These are phyloP conservation scores for Begonia fuchsioides DNA, from an alignment of 306 rosid species.

Conservation along the genomic window DNA sequence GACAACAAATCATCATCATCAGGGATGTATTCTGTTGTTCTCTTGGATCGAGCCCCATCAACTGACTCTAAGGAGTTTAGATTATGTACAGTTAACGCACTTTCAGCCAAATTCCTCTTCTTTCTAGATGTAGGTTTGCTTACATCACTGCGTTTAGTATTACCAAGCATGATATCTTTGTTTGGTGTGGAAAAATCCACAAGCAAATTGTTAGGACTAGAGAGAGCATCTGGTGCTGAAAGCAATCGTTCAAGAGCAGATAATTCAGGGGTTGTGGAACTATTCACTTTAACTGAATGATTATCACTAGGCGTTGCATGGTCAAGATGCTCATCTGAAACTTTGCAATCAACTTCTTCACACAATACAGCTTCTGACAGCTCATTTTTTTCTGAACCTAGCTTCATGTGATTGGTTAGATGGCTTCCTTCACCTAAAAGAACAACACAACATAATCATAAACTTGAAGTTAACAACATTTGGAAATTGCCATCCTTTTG, in stretches of 20 bases:
- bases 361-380: conserved; percentile 19
- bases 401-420: conserved; percentile 15
- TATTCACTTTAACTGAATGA: conserved; percentile 19
- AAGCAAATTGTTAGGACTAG: conserved; percentile 25
- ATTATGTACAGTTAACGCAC: conserved; percentile 59
- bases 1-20: conserved; percentile 93
- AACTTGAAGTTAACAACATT: too few relatives aligned
- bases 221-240: conserved; percentile 27
- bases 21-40: conserved; percentile 57
- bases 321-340: conserved; percentile 24
- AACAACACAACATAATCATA: background rate
- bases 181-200: conserved; percentile 43
- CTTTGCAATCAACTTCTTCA: conserved; percentile 24
- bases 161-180: conserved; percentile 26
- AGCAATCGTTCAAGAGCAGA: conserved; percentile 78
- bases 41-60: conserved; percentile 41
- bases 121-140: conserved; percentile 35
- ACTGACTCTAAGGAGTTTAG: conserved; percentile 54
- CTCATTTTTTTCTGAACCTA: conserved; percentile 17
- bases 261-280: conserved; percentile 36
- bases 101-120: conserved; percentile 82
- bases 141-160: conserved; percentile 24
- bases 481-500: too few relatives aligned
- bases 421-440: conserved; percentile 30
- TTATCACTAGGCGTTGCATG: conserved; percentile 20